Evolutionary conservation across 352 stramenopile species (phyloP).

Genomic region (Pythium insidiosum): DNA sequence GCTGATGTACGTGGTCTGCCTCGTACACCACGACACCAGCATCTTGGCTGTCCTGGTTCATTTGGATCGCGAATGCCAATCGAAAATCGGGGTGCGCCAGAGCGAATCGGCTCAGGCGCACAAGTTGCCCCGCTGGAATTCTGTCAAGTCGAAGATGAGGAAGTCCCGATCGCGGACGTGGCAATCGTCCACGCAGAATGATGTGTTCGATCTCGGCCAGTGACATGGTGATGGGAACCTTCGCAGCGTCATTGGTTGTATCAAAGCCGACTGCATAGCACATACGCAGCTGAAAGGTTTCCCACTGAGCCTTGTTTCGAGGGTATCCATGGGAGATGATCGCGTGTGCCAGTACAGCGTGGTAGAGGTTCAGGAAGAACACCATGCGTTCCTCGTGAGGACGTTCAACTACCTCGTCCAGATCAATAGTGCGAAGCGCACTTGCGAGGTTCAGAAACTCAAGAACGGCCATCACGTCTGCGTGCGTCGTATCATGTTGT

Average conservation of each 20-base stretch:
- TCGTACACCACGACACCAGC: slow-evolving; percentile 17
- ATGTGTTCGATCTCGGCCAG: slow-evolving; percentile 75
- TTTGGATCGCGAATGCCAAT: slow-evolving; percentile 54
- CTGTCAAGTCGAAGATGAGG: slow-evolving; percentile 25
- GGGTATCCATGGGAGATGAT: slow-evolving; percentile 66
- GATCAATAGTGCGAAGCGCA: slow-evolving; percentile 40
- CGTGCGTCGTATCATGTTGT: slow-evolving; percentile 20
- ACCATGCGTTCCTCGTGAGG: slow-evolving; percentile 59
- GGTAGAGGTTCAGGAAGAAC: slow-evolving; percentile 81
- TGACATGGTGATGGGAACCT: slow-evolving; percentile 42
- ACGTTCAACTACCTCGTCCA: slow-evolving; percentile 25
- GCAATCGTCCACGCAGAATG: slow-evolving; percentile 50
- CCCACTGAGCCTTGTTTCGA: slow-evolving; percentile 47
- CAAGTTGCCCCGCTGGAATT: neutral
- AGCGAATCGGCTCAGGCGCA: slow-evolving; percentile 20
- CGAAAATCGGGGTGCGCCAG: slow-evolving; percentile 73
- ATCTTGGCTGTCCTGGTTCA: slow-evolving; percentile 28
- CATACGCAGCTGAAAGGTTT: slow-evolving; percentile 42
- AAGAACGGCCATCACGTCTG: slow-evolving; percentile 37
- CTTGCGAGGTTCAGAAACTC: slow-evolving; percentile 69
- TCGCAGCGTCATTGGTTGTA: slow-evolving; percentile 9
- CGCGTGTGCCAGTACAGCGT: slow-evolving; percentile 63
- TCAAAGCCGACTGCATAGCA: slow-evolving; percentile 45
- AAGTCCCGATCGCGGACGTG: slow-evolving; percentile 24
- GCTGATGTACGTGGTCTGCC: slow-evolving; percentile 42